phyloP scores from a whole-genome alignment of 306 rosid genomes.

The Fragaria ananassa region DNA sequence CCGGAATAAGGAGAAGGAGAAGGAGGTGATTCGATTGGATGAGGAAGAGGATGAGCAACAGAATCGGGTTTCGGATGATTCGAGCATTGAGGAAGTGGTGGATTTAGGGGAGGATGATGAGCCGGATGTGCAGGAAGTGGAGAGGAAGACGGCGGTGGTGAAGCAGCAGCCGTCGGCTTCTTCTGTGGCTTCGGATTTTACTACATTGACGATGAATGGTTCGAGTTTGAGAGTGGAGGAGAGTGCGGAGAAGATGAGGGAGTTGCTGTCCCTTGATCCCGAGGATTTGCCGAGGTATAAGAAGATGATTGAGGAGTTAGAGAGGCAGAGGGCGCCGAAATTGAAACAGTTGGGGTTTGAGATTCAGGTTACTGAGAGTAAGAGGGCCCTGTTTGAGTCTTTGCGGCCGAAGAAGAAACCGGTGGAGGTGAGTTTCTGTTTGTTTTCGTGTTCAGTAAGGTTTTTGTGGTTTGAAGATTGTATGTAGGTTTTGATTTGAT shows the following conservation, averaged over 20 bases:
- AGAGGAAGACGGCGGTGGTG: constrained; percentile 12
- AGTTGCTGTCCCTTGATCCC: constrained; percentile 29
- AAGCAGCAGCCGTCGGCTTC: constrained; percentile 34
- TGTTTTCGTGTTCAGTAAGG: background rate
- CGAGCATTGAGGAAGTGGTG: constrained; percentile 47
- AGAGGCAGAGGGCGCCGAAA: constrained; percentile 19
- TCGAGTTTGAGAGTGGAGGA: constrained; percentile 41
- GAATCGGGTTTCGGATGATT: constrained; percentile 42
- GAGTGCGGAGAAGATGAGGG: constrained; percentile 34
- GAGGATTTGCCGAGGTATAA: constrained; percentile 44
- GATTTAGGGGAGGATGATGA: constrained; percentile 40
- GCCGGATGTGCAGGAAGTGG: constrained; percentile 34
- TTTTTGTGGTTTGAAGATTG: background rate
- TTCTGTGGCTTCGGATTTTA: constrained; percentile 47
- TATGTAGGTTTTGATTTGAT: background rate
- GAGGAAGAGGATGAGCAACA: constrained; percentile 24
- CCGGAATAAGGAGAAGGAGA: constrained; percentile 26
- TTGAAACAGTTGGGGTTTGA: constrained; percentile 41
- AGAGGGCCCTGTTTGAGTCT: constrained; percentile 27
- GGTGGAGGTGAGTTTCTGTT: constrained; percentile 43
- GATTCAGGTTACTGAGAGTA: constrained; percentile 52
- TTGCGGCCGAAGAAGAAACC: constrained; percentile 51
- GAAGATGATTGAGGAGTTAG: constrained; percentile 53
- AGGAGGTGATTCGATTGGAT: constrained; percentile 60
- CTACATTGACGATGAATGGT: background rate